Percentiles rank a stretch among this genome's conserved stretches.
Evolutionary conservation across 1,139 yeast genomes (phyloP).

Genomic region (Lodderomyces jiufengensis): DNA sequence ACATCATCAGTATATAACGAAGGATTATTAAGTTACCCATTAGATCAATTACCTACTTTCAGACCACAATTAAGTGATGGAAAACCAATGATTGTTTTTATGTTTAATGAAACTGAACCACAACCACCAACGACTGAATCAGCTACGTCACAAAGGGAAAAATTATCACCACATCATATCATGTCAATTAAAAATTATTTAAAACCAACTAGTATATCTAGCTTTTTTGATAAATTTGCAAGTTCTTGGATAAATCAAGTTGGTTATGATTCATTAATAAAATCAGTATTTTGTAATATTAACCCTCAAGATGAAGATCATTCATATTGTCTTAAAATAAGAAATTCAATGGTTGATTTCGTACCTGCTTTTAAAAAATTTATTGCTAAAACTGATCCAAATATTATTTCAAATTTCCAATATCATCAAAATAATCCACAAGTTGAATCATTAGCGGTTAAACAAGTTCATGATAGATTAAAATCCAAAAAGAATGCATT

Average conservation of each 20-base stretch:
- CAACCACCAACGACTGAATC: too few species aligned
- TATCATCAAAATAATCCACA: not conserved
- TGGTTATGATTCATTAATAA: conserved; percentile 30
- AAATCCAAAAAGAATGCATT: conserved; percentile 17
- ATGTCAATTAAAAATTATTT: conserved; percentile 24
- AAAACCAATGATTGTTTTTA: conserved; percentile 32
- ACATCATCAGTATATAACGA: conserved; percentile 15
- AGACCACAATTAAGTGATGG: conserved; percentile 18
- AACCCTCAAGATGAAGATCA: conserved; percentile 16
- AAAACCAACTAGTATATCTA: conserved; percentile 20
- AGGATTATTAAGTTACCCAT: conserved; percentile 18
- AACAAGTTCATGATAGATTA: conserved; percentile 22
- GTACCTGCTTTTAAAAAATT: conserved; percentile 28
- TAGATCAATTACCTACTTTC: conserved; percentile 22
- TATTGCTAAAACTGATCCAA: conserved; percentile 2
- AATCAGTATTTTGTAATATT: conserved; percentile 38
- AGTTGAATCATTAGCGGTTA: conserved; percentile 19
- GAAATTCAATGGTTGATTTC: conserved; percentile 22
- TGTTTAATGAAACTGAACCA: conserved; percentile 21
- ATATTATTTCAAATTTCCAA: not conserved
- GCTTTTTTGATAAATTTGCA: conserved; percentile 42
- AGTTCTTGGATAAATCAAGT: conserved; percentile 33
- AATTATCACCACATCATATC: conserved; percentile 14
- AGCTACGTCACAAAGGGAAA: not conserved
- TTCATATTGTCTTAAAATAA: conserved; percentile 39